Base-by-base conservation (phyloP, 129 eudicot genomes). In the Erigeron canadensis region DNA sequence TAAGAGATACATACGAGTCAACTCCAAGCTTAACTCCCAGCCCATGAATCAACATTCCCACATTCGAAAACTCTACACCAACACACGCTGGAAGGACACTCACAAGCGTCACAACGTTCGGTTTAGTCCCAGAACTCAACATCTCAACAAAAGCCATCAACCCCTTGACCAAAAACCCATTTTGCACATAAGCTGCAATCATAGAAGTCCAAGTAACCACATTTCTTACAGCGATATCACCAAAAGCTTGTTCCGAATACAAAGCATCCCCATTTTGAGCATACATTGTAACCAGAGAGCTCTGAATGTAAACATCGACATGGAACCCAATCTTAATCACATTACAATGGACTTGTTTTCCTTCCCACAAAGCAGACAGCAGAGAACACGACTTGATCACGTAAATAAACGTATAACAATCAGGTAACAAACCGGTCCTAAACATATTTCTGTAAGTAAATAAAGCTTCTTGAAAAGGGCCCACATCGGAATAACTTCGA, bases 161-260 rank as follows among this genome's bases (percentile, higher is more conserved):
- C 21, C 89, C 89, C 77, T 82, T 78, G 7, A 43, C 71, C 19
- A 72, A 73, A 43, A 77, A 66, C 13, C 88, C 90, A 75, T 84
- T 80, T 39, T 78, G 85, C 23, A 81, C 85, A 75, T 85, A 84
- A 71, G 79, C 86, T 1, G 85, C 71, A 69, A 87, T 54, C 81
- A 88, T 62, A 2, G 89, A 72, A 5, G 96, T 86, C 96, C 95
- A 88, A 39, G 95, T 72, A 21, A 88, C 85, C 38, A 82, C 77
- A 23, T 85, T 84, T 78, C 63, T 86, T 8, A 65, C 81, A 40
- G 41, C 68, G 74, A 76, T 69, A 50, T 67, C 82, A 41, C 40
- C 53, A 74, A 83, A 83, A 16, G 83, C 83, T 71, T 64, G 70
- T 54, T 81, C 80, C 5, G 86, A 75, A 74, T 79, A 78, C 34